Evolutionary conservation across 2,329 filamentous ascomycete genomes (phyloP).

Genomic region (Amauroascus niger): DNA sequence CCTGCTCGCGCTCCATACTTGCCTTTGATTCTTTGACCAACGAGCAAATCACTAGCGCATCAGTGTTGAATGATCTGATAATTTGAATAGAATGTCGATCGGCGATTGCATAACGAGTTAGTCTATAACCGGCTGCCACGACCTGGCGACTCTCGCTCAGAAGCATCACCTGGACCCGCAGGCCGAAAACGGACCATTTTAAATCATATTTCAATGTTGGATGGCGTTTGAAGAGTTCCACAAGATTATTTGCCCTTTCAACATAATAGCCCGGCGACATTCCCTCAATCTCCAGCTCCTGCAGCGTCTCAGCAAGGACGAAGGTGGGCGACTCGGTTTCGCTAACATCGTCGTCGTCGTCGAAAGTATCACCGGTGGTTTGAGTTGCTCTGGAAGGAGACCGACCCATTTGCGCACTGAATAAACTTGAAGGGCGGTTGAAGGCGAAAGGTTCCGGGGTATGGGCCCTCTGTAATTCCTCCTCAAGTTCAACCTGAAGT

Average conservation of each 20-base stretch:
- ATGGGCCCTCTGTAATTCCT: constrained; percentile 51
- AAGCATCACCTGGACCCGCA: constrained; percentile 90
- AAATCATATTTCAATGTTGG: constrained; percentile 93
- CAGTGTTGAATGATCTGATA: constrained; percentile 78
- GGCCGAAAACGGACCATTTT: constrained; percentile 88
- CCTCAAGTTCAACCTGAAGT: constrained; percentile 49
- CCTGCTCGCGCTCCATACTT: constrained; percentile 94
- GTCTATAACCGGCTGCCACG: constrained; percentile 84
- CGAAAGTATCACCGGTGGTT: constrained; percentile 33
- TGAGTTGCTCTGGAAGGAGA: constrained; percentile 39
- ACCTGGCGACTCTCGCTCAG: constrained; percentile 93
- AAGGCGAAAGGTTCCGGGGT: constrained; percentile 37
- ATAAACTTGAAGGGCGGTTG: constrained; percentile 48
- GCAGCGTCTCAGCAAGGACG: constrained; percentile 77
- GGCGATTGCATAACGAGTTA: constrained; percentile 89
- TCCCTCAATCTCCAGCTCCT: constrained; percentile 76
- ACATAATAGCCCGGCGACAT: constrained; percentile 94
- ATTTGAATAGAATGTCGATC: constrained; percentile 81
- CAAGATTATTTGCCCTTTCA: constrained; percentile 77
- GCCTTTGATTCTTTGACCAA: constrained; percentile 92
- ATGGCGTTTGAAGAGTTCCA: constrained; percentile 92
- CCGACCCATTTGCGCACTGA: constrained; percentile 46
- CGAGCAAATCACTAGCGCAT: constrained; percentile 83
- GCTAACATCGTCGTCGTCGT: constrained; percentile 54
- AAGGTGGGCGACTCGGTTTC: constrained; percentile 81